Evolutionary conservation across 306 rosid genomes (phyloP).

Genomic region (Dalbergia oliveri): DNA sequence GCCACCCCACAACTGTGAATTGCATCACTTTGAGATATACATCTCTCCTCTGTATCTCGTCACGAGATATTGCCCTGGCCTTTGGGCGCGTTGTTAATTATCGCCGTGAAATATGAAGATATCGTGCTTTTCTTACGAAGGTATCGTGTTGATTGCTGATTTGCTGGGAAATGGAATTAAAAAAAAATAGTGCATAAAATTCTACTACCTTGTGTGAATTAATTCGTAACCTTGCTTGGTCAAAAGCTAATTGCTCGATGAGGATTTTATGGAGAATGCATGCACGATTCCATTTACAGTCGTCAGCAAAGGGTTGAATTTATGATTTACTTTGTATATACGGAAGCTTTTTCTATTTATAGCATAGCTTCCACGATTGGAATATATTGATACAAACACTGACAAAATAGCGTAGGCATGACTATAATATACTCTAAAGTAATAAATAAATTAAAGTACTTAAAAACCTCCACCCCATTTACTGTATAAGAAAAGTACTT

Average conservation of each 20-base stretch:
- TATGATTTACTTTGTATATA: not conserved
- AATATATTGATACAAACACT: not conserved
- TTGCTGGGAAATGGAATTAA: not conserved
- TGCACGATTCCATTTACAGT: not conserved
- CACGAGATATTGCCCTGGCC: not conserved
- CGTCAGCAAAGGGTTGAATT: not conserved
- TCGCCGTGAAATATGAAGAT: not conserved
- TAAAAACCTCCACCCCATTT: too few species aligned
- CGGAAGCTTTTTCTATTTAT: not conserved
- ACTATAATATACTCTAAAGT: not conserved
- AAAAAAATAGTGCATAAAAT: not conserved
- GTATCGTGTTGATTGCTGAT: not conserved
- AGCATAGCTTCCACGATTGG: not conserved
- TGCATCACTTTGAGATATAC: not conserved
- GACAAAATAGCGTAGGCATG: too few species aligned
- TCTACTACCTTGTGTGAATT: not conserved
- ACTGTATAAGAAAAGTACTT: too few species aligned
- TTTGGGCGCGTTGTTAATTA: not conserved
- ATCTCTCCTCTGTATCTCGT: not conserved
- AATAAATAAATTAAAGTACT: too few species aligned
- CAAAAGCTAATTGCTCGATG: not conserved
- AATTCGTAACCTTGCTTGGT: not conserved
- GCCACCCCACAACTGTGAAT: constrained; percentile 35
- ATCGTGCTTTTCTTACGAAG: too few species aligned
- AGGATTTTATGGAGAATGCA: not conserved